Conservation (phyloP, 805 yeast species). For the Candida tammaniensis region DNA sequence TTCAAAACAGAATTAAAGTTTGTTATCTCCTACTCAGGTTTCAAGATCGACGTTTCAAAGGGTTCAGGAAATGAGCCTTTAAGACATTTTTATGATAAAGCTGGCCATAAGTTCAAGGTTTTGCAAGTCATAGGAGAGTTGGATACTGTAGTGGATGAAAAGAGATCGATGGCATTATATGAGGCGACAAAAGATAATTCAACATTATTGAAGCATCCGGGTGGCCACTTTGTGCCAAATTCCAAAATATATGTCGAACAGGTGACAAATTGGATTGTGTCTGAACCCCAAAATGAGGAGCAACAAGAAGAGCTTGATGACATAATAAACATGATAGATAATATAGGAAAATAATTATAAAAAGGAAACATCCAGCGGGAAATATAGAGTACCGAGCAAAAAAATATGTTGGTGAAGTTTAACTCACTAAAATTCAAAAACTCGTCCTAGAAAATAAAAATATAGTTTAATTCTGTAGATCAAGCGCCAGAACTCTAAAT, state of each 20-base stretch:
- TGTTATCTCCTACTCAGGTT: slow-evolving; percentile 74
- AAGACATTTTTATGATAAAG: slow-evolving; percentile 19
- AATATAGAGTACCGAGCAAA: too few species aligned
- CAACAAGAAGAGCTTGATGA: slow-evolving; percentile 21
- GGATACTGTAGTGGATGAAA: slow-evolving; percentile 81
- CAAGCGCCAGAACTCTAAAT: too few species aligned
- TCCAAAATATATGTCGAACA: slow-evolving; percentile 51
- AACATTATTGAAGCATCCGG: slow-evolving; percentile 78
- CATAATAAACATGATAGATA: slow-evolving; percentile 40
- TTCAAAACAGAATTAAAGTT: slow-evolving; percentile 58
- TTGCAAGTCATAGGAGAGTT: slow-evolving; percentile 82
- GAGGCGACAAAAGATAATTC: slow-evolving; percentile 41
- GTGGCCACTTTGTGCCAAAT: slow-evolving; percentile 96
- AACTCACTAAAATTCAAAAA: too few species aligned
- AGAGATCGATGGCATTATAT: slow-evolving; percentile 61
- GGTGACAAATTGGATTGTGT: slow-evolving; percentile 39
- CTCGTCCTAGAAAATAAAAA: too few species aligned
- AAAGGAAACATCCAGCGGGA: too few species aligned
- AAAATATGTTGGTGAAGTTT: too few species aligned
- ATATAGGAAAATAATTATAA: slow-evolving; percentile 19
- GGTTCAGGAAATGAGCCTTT: slow-evolving; percentile 25
- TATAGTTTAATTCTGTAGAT: too few species aligned
- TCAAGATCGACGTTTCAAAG: slow-evolving; percentile 28
- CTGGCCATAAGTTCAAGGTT: slow-evolving; percentile 18
- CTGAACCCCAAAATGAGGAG: slow-evolving; percentile 8